Conservation (phyloP, 1,139 yeast genomes). For the Debaryomyces coudertii region DNA sequence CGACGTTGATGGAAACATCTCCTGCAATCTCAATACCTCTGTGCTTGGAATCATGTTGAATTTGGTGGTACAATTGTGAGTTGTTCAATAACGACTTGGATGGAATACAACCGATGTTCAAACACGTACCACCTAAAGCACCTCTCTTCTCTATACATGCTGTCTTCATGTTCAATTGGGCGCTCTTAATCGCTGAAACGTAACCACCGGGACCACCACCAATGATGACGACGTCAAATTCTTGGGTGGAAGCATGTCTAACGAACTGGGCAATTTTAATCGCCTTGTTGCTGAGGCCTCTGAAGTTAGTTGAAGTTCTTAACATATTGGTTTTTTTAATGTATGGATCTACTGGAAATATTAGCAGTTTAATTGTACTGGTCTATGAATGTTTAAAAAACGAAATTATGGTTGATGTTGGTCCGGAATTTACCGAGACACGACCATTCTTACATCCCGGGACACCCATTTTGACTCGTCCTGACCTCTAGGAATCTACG, state of each 20-base stretch:
- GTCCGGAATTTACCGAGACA: conserved; percentile 8
- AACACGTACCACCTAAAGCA: conserved; percentile 94
- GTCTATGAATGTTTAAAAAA: neutral
- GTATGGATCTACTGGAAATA: conserved; percentile 1
- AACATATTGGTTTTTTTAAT: conserved; percentile 13
- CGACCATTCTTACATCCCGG: conserved; percentile 1
- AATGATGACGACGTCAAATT: conserved; percentile 90
- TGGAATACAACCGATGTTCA: conserved; percentile 98
- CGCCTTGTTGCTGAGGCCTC: conserved; percentile 14
- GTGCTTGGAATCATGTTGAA: conserved; percentile 77
- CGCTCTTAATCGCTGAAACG: conserved; percentile 98
- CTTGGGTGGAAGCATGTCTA: conserved; percentile 42
- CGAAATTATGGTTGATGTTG: conserved; percentile 9
- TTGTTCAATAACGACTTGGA: conserved; percentile 94
- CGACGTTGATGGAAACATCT: conserved; percentile 74
- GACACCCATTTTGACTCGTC: conserved; percentile 1
- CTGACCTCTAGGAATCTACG: neutral
- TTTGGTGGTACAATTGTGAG: conserved; percentile 89
- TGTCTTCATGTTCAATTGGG: conserved; percentile 90
- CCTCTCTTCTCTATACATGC: conserved; percentile 99
- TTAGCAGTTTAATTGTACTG: neutral
- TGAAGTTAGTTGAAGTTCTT: conserved; percentile 14
- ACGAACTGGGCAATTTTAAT: conserved; percentile 30
- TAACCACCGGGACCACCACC: conserved; percentile 99
- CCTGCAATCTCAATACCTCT: conserved; percentile 89